A percentile compares a stretch with the other conserved stretches of the same genome.
These are phyloP conservation scores for Amanita molliuscula DNA, from an alignment of 768 basidiomycete genomes.

Conservation along the genomic window DNA sequence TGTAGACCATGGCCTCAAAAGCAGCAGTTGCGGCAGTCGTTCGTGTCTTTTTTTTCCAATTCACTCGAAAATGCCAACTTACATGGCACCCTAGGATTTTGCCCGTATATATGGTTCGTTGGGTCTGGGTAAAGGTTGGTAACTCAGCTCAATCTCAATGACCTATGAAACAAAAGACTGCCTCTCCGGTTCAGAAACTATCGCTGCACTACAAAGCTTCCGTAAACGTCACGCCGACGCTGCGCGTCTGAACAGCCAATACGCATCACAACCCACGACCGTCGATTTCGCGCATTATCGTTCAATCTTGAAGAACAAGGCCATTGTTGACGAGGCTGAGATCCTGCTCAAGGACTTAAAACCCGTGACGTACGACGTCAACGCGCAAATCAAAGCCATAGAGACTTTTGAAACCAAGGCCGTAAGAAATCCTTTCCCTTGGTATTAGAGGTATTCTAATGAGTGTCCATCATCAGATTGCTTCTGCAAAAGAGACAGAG, in stretches of 20 bases:
- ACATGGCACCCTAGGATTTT: constrained; percentile 50
- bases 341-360: constrained; percentile 84
- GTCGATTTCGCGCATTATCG: constrained; percentile 92
- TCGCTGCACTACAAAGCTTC: constrained; percentile 86
- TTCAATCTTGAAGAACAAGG: constrained; percentile 83
- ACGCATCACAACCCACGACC: constrained; percentile 62
- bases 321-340: constrained; percentile 87
- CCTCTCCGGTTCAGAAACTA: constrained; percentile 54
- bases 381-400: constrained; percentile 85
- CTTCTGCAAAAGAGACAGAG: constrained; percentile 82
- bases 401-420: constrained; percentile 96
- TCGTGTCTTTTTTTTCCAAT: constrained; percentile 15
- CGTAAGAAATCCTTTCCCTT: constrained; percentile 29
- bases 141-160: not conserved
- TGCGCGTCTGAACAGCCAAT: constrained; percentile 56
- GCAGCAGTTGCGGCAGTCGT: constrained; percentile 59
- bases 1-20: constrained; percentile 54
- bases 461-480: constrained; percentile 41
- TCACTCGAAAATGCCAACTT: constrained; percentile 14
- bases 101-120: constrained; percentile 74
- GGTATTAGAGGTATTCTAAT: not conserved
- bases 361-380: constrained; percentile 89
- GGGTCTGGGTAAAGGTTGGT: constrained; percentile 79
- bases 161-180: not conserved
- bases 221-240: constrained; percentile 93